These are phyloP conservation scores for Heterobasidion annosum DNA, from an alignment of 1,284 basidiomycete genomes.

Conservation along the genomic window DNA sequence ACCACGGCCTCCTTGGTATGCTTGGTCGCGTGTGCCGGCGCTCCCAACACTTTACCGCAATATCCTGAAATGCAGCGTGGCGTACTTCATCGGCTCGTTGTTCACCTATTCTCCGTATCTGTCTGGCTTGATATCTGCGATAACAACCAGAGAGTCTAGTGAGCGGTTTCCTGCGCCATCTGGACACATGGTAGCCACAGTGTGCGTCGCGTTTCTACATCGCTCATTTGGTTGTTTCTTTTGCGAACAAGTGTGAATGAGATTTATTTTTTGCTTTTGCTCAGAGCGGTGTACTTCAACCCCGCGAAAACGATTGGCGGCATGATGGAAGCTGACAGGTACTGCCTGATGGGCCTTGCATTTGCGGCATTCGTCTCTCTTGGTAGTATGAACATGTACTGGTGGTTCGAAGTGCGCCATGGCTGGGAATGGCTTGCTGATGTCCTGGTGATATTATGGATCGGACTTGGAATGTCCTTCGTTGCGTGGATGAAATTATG, in stretches of 20 bases:
- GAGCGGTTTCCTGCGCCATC: constrained; percentile 53
- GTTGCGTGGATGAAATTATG: constrained; percentile 87
- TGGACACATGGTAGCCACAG: constrained; percentile 88
- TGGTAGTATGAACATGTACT: constrained; percentile 69
- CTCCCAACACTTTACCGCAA: constrained; percentile 54
- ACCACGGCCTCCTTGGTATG: constrained; percentile 4
- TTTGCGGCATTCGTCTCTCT: constrained; percentile 73
- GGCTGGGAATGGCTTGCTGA: constrained; percentile 68
- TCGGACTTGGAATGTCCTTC: constrained; percentile 75
- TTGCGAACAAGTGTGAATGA: too few relatives aligned
- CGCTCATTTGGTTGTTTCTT: neutral
- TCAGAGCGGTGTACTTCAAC: constrained; percentile 74
- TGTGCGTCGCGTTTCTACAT: constrained; percentile 16
- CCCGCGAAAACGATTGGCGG: constrained; percentile 82
- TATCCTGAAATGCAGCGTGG: constrained; percentile 85
- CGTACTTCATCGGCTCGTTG: constrained; percentile 85
- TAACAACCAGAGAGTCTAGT: constrained; percentile 60
- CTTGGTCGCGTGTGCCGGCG: constrained; percentile 18
- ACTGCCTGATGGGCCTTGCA: constrained; percentile 62
- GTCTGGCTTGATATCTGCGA: constrained; percentile 53
- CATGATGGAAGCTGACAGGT: constrained; percentile 86
- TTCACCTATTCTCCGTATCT: constrained; percentile 85
- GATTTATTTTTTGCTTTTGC: neutral
- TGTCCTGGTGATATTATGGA: constrained; percentile 64
- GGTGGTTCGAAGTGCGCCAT: constrained; percentile 62